Conservation (phyloP, 2,329 filamentous ascomycete genomes). For the Monosporascus cannonballus region DNA sequence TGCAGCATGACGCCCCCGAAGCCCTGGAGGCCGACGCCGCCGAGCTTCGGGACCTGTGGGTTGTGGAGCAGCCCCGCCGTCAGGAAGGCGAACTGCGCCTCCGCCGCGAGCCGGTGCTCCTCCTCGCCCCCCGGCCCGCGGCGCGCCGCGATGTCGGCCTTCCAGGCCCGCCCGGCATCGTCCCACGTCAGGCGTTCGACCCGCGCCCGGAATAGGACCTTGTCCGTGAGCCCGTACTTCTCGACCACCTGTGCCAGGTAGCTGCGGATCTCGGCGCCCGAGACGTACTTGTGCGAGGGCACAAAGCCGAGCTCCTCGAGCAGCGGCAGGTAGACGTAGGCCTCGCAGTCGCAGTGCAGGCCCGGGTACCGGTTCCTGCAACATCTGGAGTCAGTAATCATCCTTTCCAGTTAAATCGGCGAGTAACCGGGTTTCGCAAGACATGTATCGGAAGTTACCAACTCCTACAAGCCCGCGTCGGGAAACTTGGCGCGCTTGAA, state of each 20-base stretch:
- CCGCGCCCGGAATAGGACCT: slow-evolving; percentile 40
- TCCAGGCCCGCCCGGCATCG: slow-evolving; percentile 24
- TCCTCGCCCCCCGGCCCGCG: slow-evolving; percentile 16
- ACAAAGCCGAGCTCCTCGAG: slow-evolving; percentile 56
- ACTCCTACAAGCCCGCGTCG: too few species aligned
- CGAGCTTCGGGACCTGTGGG: slow-evolving; percentile 37
- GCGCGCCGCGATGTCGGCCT: slow-evolving; percentile 21
- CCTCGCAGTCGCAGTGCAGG: slow-evolving; percentile 52
- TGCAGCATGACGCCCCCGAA: slow-evolving; percentile 40
- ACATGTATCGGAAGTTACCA: too few species aligned
- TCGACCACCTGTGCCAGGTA: slow-evolving; percentile 39
- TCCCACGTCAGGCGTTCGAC: slow-evolving; percentile 40
- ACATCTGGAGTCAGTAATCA: too few species aligned
- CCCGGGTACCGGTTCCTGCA: slow-evolving; percentile 40
- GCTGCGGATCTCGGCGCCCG: slow-evolving; percentile 33
- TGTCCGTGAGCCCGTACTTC: slow-evolving; percentile 37
- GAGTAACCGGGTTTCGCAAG: too few species aligned
- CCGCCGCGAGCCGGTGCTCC: slow-evolving; percentile 25
- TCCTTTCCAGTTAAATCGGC: too few species aligned
- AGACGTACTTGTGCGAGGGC: slow-evolving; percentile 39
- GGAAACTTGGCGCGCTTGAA: too few species aligned
- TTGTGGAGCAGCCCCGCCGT: slow-evolving; percentile 33
- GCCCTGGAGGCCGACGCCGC: slow-evolving; percentile 28
- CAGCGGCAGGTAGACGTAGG: slow-evolving; percentile 53
- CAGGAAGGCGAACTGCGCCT: slow-evolving; percentile 32